Percentiles rank a stretch among this genome's conserved stretches.
These are phyloP conservation scores for Microcos paniculata DNA, from an alignment of 345 rosid genomes.

Conservation along the genomic window DNA sequence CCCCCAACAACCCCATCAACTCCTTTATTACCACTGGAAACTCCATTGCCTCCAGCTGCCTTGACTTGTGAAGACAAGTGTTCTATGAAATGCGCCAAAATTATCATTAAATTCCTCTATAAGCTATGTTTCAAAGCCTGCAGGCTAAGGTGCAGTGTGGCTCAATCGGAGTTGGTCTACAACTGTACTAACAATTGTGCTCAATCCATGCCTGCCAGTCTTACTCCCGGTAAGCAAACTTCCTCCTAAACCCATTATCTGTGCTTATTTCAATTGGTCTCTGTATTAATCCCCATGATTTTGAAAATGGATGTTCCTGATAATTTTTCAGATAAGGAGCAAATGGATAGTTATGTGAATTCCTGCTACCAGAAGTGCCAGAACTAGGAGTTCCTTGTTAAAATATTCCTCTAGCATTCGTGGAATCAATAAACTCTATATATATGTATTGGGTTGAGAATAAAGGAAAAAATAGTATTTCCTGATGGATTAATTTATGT, in stretches of 20 bases:
- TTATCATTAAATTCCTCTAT: neutral
- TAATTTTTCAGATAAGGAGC: neutral
- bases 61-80: neutral
- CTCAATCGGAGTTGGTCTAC: neutral
- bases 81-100: neutral
- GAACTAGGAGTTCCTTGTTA: neutral
- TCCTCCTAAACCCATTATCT: neutral
- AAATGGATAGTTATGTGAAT: neutral
- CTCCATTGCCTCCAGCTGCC: neutral
- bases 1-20: too few species aligned
- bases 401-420: neutral
- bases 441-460: too few species aligned
- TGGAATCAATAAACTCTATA: too few species aligned
- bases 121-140: neutral
- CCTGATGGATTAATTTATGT: too few species aligned
- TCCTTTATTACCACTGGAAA: neutral
- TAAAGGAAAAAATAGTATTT: too few species aligned
- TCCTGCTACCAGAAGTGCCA: neutral
- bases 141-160: neutral
- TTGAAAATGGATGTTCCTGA: neutral
- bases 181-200: neutral
- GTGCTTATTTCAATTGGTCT: neutral
- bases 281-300: neutral
- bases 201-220: neutral
- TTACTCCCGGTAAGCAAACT: neutral